Evolutionary conservation across 805 yeast species (phyloP), one percentile per base, ranked within the genome.

Genomic region (Yarrowia bubula): DNA sequence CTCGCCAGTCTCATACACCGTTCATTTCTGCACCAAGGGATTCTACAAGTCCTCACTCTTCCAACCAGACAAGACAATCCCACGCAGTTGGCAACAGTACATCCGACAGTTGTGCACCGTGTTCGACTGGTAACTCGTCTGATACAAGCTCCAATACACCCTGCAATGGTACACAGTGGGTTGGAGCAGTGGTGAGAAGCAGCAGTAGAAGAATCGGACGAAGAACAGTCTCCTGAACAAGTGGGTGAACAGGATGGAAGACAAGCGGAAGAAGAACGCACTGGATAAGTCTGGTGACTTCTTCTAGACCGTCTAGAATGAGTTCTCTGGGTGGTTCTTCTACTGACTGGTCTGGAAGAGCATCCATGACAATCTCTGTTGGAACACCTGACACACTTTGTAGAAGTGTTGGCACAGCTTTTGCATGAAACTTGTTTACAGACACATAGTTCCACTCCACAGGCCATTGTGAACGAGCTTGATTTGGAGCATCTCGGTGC

Each of bases 1-100:
- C 58, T 15, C 3, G 43, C 58, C n/a, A 51, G 33, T 6, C 58
- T 18, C 58, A 37, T n/a, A 10, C 58, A 51, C 11, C 58, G 35
- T 6, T 51, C 58, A 11, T 51, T 51, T 3, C 58, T 32, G n/a
- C 58, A 51, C 58, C 58, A 51, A 13, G 58, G 58, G 17, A 51
- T 51, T 1, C 58, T 33, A n/a, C 55, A 48, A 7, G 55, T 48
- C 3, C 53, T 38, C 10, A 47, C 28, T 15, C 53, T 22, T 10
- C 31, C 39, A 1, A 11, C 53, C 1, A 47, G 3, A 11, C 53
- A 47, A 1, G 39, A 32, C 7, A 47, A 4, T 2, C 43, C 42
- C 7, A 51, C 35, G 8, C 43, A 47, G 37, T 47, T 51, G 35
- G 43, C 43, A 11, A 51, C 58, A 18, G 58, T 37, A 10, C 58